phyloP scores from a whole-genome alignment of 306 rosid genomes.

The Mimosa pudica region DNA sequence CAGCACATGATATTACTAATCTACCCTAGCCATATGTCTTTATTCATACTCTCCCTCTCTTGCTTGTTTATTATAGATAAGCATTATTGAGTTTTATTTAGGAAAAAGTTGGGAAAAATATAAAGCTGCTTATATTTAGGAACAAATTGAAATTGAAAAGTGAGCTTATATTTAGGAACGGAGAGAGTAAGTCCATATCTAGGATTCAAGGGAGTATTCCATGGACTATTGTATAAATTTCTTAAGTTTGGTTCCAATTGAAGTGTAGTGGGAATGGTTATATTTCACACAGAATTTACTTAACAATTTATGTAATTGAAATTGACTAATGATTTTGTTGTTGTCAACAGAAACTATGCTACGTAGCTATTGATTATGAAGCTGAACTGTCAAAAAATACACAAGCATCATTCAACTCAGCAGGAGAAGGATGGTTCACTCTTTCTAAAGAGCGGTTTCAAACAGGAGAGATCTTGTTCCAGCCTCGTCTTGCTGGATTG shows the following conservation, averaged over 20 bases:
- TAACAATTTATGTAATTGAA: slow-evolving; percentile 22
- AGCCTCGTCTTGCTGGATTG: slow-evolving; percentile 84
- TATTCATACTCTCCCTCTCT: too few relatives aligned
- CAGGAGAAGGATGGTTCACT: slow-evolving; percentile 74
- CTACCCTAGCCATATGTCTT: too few relatives aligned
- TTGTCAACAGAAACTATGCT: slow-evolving; percentile 71
- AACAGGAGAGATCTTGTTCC: slow-evolving; percentile 84
- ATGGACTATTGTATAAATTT: not conserved
- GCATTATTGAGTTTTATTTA: too few relatives aligned
- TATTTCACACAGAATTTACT: slow-evolving; percentile 15
- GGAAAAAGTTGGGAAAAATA: too few relatives aligned
- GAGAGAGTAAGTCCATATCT: too few relatives aligned
- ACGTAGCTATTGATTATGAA: slow-evolving; percentile 85
- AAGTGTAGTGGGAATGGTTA: slow-evolving; percentile 13
- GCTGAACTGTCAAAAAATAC: slow-evolving; percentile 75
- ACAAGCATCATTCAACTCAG: slow-evolving; percentile 62
- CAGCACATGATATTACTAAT: too few relatives aligned
- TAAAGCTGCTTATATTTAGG: too few relatives aligned
- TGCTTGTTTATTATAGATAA: too few relatives aligned
- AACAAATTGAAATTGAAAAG: too few relatives aligned
- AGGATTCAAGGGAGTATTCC: too few relatives aligned
- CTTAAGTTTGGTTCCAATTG: not conserved
- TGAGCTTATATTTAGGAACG: too few relatives aligned
- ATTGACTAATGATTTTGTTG: slow-evolving; percentile 36
- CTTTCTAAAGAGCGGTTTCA: slow-evolving; percentile 90